Percentiles rank a stretch among this genome's conserved stretches.
phyloP scores from a whole-genome alignment of 371 early-diverging fungal genomes.

The Mortierella sp. region DNA sequence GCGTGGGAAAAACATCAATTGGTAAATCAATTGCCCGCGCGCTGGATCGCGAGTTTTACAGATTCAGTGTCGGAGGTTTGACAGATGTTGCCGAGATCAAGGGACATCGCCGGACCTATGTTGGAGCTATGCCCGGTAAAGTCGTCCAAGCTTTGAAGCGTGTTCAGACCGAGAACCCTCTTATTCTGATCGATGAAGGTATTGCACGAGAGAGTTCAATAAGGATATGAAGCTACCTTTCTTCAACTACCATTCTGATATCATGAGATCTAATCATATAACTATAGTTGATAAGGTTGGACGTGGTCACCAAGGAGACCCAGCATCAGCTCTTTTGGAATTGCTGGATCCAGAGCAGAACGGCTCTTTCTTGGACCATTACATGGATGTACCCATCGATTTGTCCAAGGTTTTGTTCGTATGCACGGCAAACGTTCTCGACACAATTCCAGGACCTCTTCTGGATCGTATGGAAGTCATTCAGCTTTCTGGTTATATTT shows the following conservation, averaged over 20 bases:
- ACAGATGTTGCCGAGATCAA: constrained; percentile 98
- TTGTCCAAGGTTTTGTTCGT: constrained; percentile 97
- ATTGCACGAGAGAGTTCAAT: neutral
- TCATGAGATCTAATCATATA: neutral
- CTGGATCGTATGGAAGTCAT: constrained; percentile 99
- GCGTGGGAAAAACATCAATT: constrained; percentile 98
- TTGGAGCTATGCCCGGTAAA: constrained; percentile 99
- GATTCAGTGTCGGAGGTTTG: constrained; percentile 97
- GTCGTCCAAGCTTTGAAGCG: constrained; percentile 97
- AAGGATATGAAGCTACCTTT: neutral
- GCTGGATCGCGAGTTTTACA: constrained; percentile 92
- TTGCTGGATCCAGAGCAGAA: constrained; percentile 98
- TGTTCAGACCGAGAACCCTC: constrained; percentile 96
- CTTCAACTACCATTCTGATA: neutral
- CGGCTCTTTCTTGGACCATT: constrained; percentile 96
- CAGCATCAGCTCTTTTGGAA: constrained; percentile 96
- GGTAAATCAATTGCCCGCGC: constrained; percentile 97
- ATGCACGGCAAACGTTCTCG: constrained; percentile 96
- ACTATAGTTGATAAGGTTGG: constrained; percentile 94
- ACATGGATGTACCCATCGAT: constrained; percentile 98
- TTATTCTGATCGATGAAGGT: constrained; percentile 96
- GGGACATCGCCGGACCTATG: constrained; percentile 98
- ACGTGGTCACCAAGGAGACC: constrained; percentile 97
- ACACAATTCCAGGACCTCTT: constrained; percentile 96
- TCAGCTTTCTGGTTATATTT: constrained; percentile 94